Evolutionary conservation across 352 stramenopile species (phyloP), one percentile per base, ranked within the genome.

Genomic region (Pythium aristosporum): DNA sequence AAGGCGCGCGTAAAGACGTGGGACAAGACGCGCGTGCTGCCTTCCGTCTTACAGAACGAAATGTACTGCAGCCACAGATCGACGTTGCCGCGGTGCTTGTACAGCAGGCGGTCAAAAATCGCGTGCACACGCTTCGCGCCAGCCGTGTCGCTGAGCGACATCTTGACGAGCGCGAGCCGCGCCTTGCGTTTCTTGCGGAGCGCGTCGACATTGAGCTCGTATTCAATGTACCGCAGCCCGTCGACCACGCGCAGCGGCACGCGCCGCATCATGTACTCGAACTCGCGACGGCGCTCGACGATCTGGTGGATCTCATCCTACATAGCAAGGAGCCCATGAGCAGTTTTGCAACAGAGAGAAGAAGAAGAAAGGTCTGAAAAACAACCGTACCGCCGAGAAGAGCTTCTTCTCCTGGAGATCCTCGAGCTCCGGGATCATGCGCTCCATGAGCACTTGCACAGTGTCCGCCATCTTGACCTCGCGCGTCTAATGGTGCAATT

Each of bases 381-480:
- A n/a, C 4, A 34, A 13, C 25, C 54, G 18, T 44, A 80, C 66
- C 67, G 77, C 67, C 37, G 75, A 80, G 67, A 97, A 97, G 67
- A 98, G 68, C 53, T 92, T 89, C 58, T 85, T 81, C 37, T 86
- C 71, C 74, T 96, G 85, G 52, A 98, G 79, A 55, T 98, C 92
- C 73, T 98, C 92, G 55, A 98, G 91, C 74, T 97, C 92, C 54
- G 89, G 87, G 65, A 98, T 88, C 89, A 97, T 98, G 66, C 93
- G 89, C 76, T 98, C 92, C 85, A 98, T 94, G 63, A 91, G 72
- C 59, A 96, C 84, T 73, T 98, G 91, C 68, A 98, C 92, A 55
- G 79, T 92, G 76, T 98, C 92, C 72, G 92, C 92, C 92, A 98
- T 98, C 59, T 49, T 73, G 63, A 53, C 55, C 68, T 48, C 50